phyloP scores from a whole-genome alignment of 768 basidiomycete species.

The Auriculariales sp. region DNA sequence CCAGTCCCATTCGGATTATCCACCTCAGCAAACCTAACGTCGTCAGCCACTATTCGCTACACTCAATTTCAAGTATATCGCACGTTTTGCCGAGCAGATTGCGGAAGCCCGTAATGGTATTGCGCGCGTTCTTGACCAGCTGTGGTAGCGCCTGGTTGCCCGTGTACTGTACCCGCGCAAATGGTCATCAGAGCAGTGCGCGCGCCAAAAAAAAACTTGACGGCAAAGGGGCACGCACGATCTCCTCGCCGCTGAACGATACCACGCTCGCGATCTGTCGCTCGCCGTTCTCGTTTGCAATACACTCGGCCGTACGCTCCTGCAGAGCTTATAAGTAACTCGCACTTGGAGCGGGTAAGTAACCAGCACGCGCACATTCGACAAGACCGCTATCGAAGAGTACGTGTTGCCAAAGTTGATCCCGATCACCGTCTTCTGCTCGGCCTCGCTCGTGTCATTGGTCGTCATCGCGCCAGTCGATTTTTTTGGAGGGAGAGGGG shows the following conservation, averaged over 20 bases:
- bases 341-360: not conserved
- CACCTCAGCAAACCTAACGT: too few species aligned
- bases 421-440: slow-evolving; percentile 55
- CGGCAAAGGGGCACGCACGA: slow-evolving; percentile 34
- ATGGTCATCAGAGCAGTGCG: not conserved
- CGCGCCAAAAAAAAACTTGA: not conserved
- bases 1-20: slow-evolving; percentile 24
- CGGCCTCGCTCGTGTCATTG: not conserved
- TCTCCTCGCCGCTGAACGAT: slow-evolving; percentile 82
- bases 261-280: slow-evolving; percentile 94
- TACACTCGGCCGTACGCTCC: slow-evolving; percentile 88
- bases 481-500: too few species aligned
- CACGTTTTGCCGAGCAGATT: slow-evolving; percentile 88
- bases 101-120: slow-evolving; percentile 90
- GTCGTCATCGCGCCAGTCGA: too few species aligned
- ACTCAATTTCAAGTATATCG: too few species aligned
- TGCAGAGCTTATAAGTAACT: slow-evolving; percentile 15
- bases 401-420: slow-evolving; percentile 95
- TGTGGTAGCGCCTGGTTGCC: slow-evolving; percentile 91
- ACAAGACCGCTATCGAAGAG: slow-evolving; percentile 89
- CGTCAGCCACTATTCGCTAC: too few species aligned
- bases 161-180: slow-evolving; percentile 80
- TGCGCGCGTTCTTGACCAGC: slow-evolving; percentile 85
- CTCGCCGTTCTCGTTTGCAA: slow-evolving; percentile 97
- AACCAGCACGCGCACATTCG: slow-evolving; percentile 47